Conservation (phyloP, 2,329 filamentous ascomycete genomes). For the Gliomastix tumulicola region DNA sequence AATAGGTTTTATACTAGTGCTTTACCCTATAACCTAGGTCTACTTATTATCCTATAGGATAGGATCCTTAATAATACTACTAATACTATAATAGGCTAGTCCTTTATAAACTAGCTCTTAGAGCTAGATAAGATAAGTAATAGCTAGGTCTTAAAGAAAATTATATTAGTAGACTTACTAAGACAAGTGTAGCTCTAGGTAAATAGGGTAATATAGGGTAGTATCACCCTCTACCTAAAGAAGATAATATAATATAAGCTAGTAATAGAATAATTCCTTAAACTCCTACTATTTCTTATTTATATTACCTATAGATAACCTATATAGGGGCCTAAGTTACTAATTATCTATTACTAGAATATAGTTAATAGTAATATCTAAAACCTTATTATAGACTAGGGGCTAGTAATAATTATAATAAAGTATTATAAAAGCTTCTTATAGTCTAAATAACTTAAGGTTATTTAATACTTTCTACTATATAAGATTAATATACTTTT, state of each 20-base stretch:
- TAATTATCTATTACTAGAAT: constrained; percentile 1
- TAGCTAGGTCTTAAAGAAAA: neutral
- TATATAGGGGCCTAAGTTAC: neutral
- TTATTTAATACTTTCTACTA: constrained; percentile 1
- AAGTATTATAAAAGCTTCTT: constrained; percentile 1
- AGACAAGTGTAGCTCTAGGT: neutral
- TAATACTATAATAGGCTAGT: constrained; percentile 1
- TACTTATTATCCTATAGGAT: constrained; percentile 1
- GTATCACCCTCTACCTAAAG: neutral
- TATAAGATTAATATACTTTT: constrained; percentile 1
- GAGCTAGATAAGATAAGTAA: neutral
- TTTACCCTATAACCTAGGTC: neutral
- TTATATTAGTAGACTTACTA: neutral
- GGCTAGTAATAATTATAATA: constrained; percentile 1
- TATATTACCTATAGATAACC: neutral
- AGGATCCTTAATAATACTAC: constrained; percentile 1
- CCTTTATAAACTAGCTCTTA: neutral
- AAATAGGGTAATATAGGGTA: neutral
- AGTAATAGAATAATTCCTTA: neutral
- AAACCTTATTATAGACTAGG: constrained; percentile 1
- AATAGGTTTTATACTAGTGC: neutral
- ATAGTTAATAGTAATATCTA: constrained; percentile 2
- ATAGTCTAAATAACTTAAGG: neutral
- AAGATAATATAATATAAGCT: neutral
- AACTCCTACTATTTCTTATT: neutral